Evolutionary conservation across 352 stramenopile species (phyloP).

Genomic region (Globisporangium okanoganense): DNA sequence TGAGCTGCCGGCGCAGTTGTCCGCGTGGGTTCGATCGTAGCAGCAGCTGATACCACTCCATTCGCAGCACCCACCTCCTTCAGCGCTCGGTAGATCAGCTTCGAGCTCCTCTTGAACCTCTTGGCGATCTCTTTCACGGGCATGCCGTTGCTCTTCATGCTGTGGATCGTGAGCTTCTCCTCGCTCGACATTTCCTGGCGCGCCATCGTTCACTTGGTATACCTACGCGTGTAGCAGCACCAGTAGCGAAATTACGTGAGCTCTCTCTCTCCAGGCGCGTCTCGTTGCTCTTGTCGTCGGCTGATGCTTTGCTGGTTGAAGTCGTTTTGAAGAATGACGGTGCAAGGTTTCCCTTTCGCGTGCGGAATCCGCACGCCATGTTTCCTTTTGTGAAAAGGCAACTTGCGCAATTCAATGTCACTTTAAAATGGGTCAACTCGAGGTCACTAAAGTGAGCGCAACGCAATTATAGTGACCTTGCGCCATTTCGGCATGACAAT

Average conservation of each 20-base stretch:
- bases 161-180: slow-evolving; percentile 33
- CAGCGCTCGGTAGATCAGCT: slow-evolving; percentile 34
- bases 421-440: not conserved
- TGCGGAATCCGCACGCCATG: too few relatives aligned
- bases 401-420: slow-evolving; percentile 1
- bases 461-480: not conserved
- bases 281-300: not conserved
- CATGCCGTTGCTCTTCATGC: slow-evolving; percentile 36
- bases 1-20: not conserved
- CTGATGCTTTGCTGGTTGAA: not conserved
- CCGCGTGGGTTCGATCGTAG: not conserved
- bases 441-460: slow-evolving; percentile 1
- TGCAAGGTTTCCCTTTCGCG: too few relatives aligned
- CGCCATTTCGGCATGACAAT: not conserved
- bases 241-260: not conserved
- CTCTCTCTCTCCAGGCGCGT: not conserved
- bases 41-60: not conserved
- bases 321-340: not conserved
- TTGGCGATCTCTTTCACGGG: slow-evolving; percentile 32
- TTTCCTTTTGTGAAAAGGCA: slow-evolving; percentile 8
- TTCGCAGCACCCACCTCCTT: slow-evolving; percentile 13
- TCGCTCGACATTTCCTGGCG: slow-evolving; percentile 29
- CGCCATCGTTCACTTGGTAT: slow-evolving; percentile 29
- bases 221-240: slow-evolving; percentile 1
- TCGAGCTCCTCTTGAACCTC: slow-evolving; percentile 28